phyloP scores from a whole-genome alignment of 176 grass and related monocot genomes.

The Triticum dicoccoides region DNA sequence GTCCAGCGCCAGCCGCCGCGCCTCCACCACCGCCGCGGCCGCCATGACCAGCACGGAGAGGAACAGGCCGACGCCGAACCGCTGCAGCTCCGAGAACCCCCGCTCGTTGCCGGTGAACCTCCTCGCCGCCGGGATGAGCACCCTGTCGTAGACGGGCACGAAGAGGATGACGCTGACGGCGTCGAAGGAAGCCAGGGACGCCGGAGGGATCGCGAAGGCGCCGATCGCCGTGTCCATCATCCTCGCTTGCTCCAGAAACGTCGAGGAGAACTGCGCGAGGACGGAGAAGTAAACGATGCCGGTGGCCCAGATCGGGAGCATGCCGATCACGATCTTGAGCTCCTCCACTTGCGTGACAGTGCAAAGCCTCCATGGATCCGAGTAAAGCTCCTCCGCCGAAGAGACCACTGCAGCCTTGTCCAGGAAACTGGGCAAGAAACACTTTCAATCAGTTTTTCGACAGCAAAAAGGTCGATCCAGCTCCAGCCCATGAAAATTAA shows the following conservation, averaged over 20 bases:
- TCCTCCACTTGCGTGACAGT: conserved; percentile 78
- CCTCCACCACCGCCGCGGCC: conserved; percentile 61
- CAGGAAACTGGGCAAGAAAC: conserved; percentile 45
- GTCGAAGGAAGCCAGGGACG: conserved; percentile 79
- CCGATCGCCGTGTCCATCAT: conserved; percentile 47
- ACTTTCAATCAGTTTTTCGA: not conserved
- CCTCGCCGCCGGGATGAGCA: conserved; percentile 54
- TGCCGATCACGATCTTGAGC: conserved; percentile 61
- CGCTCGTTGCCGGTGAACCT: conserved; percentile 60
- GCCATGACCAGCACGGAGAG: conserved; percentile 67
- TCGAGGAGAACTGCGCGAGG: conserved; percentile 75
- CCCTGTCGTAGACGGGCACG: conserved; percentile 68
- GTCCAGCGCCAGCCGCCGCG: conserved; percentile 45
- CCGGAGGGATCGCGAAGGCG: conserved; percentile 61
- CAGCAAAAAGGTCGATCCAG: no score
- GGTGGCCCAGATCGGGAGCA: conserved; percentile 80
- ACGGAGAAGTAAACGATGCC: conserved; percentile 68
- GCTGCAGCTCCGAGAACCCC: conserved; percentile 69
- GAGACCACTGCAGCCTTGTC: conserved; percentile 69
- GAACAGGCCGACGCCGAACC: conserved; percentile 63
- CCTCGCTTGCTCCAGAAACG: conserved; percentile 83
- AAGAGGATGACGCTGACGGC: conserved; percentile 66
- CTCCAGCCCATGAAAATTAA: no score
- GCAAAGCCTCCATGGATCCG: conserved; percentile 66
- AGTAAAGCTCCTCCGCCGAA: conserved; percentile 25